phyloP scores from a whole-genome alignment of 805 yeast species.

The Wickerhamomyces strasburgensis region DNA sequence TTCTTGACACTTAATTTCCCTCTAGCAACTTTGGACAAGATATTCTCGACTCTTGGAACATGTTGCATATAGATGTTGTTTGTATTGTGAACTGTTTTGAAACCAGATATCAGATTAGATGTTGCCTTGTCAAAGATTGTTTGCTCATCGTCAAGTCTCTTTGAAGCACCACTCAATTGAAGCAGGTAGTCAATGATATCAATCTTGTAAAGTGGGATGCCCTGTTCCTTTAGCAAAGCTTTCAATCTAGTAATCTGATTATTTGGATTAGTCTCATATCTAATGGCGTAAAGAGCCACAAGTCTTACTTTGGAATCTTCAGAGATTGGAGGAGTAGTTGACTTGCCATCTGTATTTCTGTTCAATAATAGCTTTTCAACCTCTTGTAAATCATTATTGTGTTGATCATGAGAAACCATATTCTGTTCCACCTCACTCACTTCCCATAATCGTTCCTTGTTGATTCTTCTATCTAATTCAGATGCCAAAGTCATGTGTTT shows the following conservation, averaged over 20 bases:
- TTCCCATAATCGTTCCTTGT: conserved; percentile 64
- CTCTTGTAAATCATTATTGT: conserved; percentile 49
- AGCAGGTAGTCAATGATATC: conserved; percentile 35
- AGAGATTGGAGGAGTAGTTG: conserved; percentile 36
- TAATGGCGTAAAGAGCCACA: conserved; percentile 66
- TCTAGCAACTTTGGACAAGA: conserved; percentile 31
- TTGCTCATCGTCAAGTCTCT: conserved; percentile 36
- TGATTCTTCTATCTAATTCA: conserved; percentile 75
- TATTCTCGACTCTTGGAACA: conserved; percentile 58
- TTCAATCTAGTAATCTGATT: conserved; percentile 39
- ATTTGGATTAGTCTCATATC: conserved; percentile 52
- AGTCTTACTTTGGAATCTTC: conserved; percentile 63
- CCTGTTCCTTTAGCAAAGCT: conserved; percentile 32
- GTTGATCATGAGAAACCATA: conserved; percentile 61
- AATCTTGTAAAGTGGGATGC: conserved; percentile 25
- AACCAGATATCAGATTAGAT: conserved; percentile 28
- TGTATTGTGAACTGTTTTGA: conserved; percentile 34
- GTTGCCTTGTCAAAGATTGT: conserved; percentile 26
- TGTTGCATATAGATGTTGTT: conserved; percentile 90
- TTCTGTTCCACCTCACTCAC: conserved; percentile 89
- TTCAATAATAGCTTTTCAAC: conserved; percentile 50
- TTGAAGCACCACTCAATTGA: conserved; percentile 37
- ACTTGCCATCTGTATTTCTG: conserved; percentile 26
- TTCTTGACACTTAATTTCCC: conserved; percentile 29
- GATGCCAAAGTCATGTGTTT: conserved; percentile 90